Evolutionary conservation across 305 asterid species (phyloP), one percentile per base, ranked within the genome.

Genomic region (Striga hermonthica): DNA sequence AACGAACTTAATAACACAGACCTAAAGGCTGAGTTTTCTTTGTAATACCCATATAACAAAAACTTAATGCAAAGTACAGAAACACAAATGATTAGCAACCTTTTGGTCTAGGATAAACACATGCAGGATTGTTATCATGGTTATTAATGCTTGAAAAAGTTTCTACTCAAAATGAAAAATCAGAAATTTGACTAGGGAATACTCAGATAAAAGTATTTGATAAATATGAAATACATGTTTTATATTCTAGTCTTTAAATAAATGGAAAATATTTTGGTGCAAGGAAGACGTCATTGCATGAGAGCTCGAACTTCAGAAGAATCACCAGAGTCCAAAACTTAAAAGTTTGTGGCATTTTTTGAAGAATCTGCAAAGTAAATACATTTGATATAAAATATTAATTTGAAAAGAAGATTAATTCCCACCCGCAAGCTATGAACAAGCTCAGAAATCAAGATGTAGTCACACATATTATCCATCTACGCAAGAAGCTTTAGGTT

Each of bases 361-460:
- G 82, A 84, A 74, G 84, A 69, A 84, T 84, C 91, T 84, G 88
- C 91, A 84, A 80, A 82, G 68, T 69, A 75, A 80, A 84, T 80
- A 82, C 72, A 74, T 77, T 65, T 67, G 69, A 64, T 64, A 82
- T 75, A 77, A 80, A 82, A 80, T 35, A 38, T 68, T 34, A 12
- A 52, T 76, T 71, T 60, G 45, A 62, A 57, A 44, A 59, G 38
- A 62, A 47, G 41, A 59, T 10, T 41, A 7, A 22, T 56, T 70
- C 63, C 66, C 38, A 28, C 56, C 48, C 60, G 64, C 9, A 38
- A 7, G 66, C 16, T 65, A 59, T 4, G 12, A 66, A 52, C 13
- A 63, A 60, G 22, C 63, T 44, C 28, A n/a, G 12, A 22, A 28
- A 57, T 34, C 56, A 39, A 11, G 35, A 9, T 50, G 49, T 8